Evolutionary conservation across 805 yeast species (phyloP).

Genomic region (Ogataea chonburiensis): DNA sequence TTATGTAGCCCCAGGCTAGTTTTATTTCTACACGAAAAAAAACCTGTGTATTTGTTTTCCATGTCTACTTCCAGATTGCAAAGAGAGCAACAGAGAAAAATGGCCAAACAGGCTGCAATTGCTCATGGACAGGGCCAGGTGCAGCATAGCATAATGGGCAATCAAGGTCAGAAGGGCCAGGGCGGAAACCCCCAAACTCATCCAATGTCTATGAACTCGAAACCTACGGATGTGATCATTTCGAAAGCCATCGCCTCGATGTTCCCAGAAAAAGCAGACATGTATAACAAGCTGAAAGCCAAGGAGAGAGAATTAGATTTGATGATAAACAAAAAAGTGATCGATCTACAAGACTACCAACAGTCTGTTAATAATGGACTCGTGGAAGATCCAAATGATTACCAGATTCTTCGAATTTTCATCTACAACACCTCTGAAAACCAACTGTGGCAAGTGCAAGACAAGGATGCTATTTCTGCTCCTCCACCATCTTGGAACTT

Average conservation of each 20-base stretch:
- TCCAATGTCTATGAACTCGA: slow-evolving; percentile 30
- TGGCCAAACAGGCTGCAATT: slow-evolving; percentile 16
- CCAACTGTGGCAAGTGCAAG: slow-evolving; percentile 77
- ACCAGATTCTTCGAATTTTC: slow-evolving; percentile 71
- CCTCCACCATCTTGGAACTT: slow-evolving; percentile 69
- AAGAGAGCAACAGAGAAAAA: slow-evolving; percentile 23
- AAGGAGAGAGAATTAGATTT: slow-evolving; percentile 85
- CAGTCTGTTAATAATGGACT: slow-evolving; percentile 44
- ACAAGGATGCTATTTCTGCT: slow-evolving; percentile 17
- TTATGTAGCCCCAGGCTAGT: slow-evolving; percentile 18
- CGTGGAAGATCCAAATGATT: slow-evolving; percentile 42
- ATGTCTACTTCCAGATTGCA: slow-evolving; percentile 20
- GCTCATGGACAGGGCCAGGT: slow-evolving; percentile 16
- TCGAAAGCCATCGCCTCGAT: slow-evolving; percentile 29
- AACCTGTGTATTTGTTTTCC: slow-evolving; percentile 2
- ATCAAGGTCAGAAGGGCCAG: slow-evolving; percentile 16
- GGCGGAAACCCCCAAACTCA: slow-evolving; percentile 18
- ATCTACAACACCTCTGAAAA: slow-evolving; percentile 79
- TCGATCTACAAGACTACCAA: slow-evolving; percentile 76
- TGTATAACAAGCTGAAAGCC: slow-evolving; percentile 67
- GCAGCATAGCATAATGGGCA: slow-evolving; percentile 15
- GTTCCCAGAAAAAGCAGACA: slow-evolving; percentile 52
- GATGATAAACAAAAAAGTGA: slow-evolving; percentile 74
- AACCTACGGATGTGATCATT: slow-evolving; percentile 37
- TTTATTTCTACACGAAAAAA: slow-evolving; percentile 9